These are phyloP conservation scores for Albatrellus ellisii DNA, from an alignment of 768 basidiomycete species.

Conservation along the genomic window DNA sequence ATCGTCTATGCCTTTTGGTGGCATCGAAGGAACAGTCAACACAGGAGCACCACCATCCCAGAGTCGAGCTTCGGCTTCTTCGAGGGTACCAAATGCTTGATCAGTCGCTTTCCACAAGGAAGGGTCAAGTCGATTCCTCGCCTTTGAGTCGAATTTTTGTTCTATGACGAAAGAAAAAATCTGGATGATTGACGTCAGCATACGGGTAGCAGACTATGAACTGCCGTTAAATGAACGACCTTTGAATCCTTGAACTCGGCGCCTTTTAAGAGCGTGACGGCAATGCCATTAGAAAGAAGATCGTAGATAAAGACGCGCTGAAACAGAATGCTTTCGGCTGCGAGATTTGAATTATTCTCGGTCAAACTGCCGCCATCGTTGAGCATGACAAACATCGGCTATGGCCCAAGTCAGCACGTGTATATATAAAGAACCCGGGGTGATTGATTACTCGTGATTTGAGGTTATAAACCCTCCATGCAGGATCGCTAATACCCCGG, in stretches of 20 bases:
- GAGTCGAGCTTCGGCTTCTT: not conserved
- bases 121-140: slow-evolving; percentile 7
- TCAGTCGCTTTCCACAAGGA: slow-evolving; percentile 13
- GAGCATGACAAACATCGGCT: slow-evolving; percentile 59
- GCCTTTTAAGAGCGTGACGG: slow-evolving; percentile 38
- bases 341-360: slow-evolving; percentile 7
- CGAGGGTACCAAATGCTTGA: slow-evolving; percentile 9
- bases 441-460: slow-evolving; percentile 24
- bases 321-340: slow-evolving; percentile 23
- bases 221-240: slow-evolving; percentile 21
- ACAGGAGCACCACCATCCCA: not conserved
- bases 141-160: slow-evolving; percentile 15
- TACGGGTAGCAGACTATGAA: not conserved
- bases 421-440: not conserved
- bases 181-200: slow-evolving; percentile 20
- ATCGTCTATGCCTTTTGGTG: not conserved
- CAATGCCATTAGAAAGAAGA: slow-evolving; percentile 34
- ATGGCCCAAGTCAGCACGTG: slow-evolving; percentile 7
- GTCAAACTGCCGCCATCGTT: slow-evolving; percentile 34
- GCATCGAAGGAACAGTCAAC: not conserved
- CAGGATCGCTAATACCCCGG: slow-evolving; percentile 27
- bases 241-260: slow-evolving; percentile 52
- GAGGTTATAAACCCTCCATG: slow-evolving; percentile 34
- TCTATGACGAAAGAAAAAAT: slow-evolving; percentile 46
- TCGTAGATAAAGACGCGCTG: slow-evolving; percentile 38